Conservation (phyloP, 116 monocot species). For the Papilionanthe hybrid region DNA sequence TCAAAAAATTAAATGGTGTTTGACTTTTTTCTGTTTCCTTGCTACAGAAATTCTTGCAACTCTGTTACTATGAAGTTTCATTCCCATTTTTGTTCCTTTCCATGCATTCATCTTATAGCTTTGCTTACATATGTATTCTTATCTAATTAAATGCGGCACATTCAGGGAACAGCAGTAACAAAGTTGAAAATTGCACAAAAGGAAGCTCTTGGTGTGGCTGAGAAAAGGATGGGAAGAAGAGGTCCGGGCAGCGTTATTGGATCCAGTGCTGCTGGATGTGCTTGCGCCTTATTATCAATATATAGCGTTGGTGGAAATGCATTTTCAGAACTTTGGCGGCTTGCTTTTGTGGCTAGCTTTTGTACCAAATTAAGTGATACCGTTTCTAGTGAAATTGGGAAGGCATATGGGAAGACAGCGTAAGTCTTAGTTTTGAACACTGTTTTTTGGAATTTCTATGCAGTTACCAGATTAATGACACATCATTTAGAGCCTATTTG, state of each 20-base stretch:
- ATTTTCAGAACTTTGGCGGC: constrained; percentile 52
- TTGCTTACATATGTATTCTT: not conserved
- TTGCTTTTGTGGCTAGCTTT: constrained; percentile 89
- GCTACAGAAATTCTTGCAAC: not conserved
- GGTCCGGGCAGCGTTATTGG: constrained; percentile 92
- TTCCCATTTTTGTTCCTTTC: constrained; percentile 2
- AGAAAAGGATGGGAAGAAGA: constrained; percentile 85
- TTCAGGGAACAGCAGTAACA: constrained; percentile 80
- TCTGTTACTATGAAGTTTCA: not conserved
- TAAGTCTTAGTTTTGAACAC: constrained; percentile 20
- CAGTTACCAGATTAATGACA: not conserved
- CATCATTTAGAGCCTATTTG: not conserved
- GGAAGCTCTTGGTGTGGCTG: constrained; percentile 87
- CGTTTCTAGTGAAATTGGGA: constrained; percentile 94
- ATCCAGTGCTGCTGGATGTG: constrained; percentile 79
- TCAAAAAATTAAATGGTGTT: not conserved
- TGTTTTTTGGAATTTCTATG: not conserved
- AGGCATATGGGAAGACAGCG: constrained; percentile 92
- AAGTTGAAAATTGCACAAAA: constrained; percentile 85
- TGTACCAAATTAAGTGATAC: constrained; percentile 97
- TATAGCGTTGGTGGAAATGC: constrained; percentile 46
- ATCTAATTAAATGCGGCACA: not conserved
- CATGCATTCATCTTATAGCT: not conserved
- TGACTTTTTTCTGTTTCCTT: not conserved
- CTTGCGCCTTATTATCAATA: constrained; percentile 73